A percentile compares a stretch with the other conserved stretches of the same genome.
Evolutionary conservation across 768 basidiomycete genomes (phyloP).

Genomic region (Suillus subluteus): DNA sequence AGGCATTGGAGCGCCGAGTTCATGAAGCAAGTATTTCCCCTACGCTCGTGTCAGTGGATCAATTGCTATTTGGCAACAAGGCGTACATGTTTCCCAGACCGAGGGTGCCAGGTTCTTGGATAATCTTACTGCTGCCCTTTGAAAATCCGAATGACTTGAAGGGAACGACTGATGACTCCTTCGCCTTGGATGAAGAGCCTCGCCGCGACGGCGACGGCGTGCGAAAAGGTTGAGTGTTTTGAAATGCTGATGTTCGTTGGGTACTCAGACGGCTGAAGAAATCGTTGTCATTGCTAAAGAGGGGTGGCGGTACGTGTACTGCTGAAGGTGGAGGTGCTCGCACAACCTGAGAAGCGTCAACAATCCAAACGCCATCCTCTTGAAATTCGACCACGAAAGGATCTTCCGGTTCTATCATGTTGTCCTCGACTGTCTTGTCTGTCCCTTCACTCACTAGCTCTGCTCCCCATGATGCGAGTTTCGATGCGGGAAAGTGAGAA

Average conservation of each 20-base stretch:
- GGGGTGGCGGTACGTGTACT: slow-evolving; percentile 42
- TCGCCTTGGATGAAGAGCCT: slow-evolving; percentile 24
- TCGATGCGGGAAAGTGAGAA: slow-evolving; percentile 31
- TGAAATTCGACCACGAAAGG: slow-evolving; percentile 80
- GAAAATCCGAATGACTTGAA: slow-evolving; percentile 39
- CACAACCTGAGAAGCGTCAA: slow-evolving; percentile 36
- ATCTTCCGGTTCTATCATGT: slow-evolving; percentile 61
- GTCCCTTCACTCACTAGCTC: slow-evolving; percentile 48
- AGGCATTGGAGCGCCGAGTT: slow-evolving; percentile 98
- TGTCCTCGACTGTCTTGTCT: slow-evolving; percentile 59
- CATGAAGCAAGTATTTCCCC: slow-evolving; percentile 99
- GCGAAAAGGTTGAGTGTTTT: slow-evolving; percentile 28
- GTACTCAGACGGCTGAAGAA: slow-evolving; percentile 56
- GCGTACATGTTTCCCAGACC: slow-evolving; percentile 85
- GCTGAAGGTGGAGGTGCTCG: slow-evolving; percentile 14
- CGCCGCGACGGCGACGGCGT: slow-evolving; percentile 26
- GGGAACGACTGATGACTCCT: slow-evolving; percentile 30
- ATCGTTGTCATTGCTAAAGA: slow-evolving; percentile 56
- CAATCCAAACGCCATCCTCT: slow-evolving; percentile 59
- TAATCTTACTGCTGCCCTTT: slow-evolving; percentile 40
- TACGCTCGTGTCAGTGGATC: slow-evolving; percentile 33
- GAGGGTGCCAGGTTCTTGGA: slow-evolving; percentile 72
- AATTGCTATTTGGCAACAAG: slow-evolving; percentile 5
- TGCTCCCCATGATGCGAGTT: slow-evolving; percentile 32
- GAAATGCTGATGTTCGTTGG: slow-evolving; percentile 22